phyloP scores from a whole-genome alignment of 805 yeast genomes.

The Schwanniomyces polymorphus region DNA sequence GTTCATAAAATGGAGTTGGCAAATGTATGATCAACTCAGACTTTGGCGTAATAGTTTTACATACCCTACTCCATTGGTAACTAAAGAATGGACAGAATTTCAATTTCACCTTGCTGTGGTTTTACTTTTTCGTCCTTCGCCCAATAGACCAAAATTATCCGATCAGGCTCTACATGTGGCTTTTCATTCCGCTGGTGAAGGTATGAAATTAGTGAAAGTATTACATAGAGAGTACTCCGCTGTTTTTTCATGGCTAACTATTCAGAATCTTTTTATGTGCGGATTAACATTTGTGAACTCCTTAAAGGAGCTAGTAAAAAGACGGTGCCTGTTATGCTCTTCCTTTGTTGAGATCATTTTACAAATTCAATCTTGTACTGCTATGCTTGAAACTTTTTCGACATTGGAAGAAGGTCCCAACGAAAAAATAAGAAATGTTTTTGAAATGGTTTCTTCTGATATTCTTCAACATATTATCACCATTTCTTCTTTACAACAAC shows the following conservation, averaged over 20 bases:
- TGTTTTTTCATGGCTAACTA: conserved; percentile 11
- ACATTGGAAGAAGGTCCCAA: conserved; percentile 11
- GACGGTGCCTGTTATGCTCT: conserved; percentile 3
- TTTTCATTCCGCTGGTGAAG: conserved; percentile 13
- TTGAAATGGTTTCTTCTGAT: conserved; percentile 11
- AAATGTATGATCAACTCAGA: conserved; percentile 10
- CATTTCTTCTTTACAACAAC: conserved; percentile 6
- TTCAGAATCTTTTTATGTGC: conserved; percentile 13
- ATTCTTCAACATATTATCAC: conserved; percentile 8
- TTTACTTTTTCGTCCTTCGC: conserved; percentile 11
- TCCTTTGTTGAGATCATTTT: conserved; percentile 9
- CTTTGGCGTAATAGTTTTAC: conserved; percentile 8
- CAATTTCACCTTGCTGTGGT: conserved; percentile 12
- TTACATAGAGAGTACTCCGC: conserved; percentile 14
- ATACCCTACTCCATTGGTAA: conserved; percentile 9
- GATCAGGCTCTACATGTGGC: conserved; percentile 10
- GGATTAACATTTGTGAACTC: conserved; percentile 12
- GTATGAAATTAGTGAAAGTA: conserved; percentile 9
- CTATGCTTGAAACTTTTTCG: conserved; percentile 11
- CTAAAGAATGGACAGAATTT: conserved; percentile 12
- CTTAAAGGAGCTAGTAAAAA: conserved; percentile 8
- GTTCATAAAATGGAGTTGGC: conserved; percentile 11
- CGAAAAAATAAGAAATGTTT: conserved; percentile 11
- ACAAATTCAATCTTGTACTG: conserved; percentile 11
- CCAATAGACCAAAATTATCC: conserved; percentile 9